Base-by-base conservation (phyloP, 129 eudicot genomes). In the Flaveria brownii region DNA sequence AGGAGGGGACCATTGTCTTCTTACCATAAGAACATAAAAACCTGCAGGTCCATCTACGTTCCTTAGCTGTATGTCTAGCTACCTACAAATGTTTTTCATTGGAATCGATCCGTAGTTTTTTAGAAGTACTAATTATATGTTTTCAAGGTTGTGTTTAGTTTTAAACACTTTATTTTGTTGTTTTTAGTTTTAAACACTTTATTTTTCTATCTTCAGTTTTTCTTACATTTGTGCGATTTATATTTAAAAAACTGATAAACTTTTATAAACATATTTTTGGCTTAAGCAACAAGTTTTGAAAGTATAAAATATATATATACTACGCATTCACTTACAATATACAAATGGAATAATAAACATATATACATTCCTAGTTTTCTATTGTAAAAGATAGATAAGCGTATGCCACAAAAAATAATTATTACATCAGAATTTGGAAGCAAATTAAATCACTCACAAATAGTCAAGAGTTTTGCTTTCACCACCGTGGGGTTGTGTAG, bases 1-100 rank as follows among this genome's bases (percentile, higher is more conserved):
- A 70, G n/a, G 70, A 77, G 82, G 82, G 82, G 82, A 78, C 82
- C 82, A 78, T 23, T 68, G 59, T 77, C 56, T 5, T 55, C 69
- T 68, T 26, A 77, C 75, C 36, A 77, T 68, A 68, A 36, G n/a
- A 68, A 64, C 67, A 36, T 77, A 52, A 68, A 77, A 77, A 77
- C 69, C 46, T 78, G 76, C 82, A 57, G 82, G 76, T n/a, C 70
- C 76, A 78, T 78, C 61, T 78, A 57, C 75, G 45, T 69, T 57
- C 70, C 70, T 57, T 69, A 57, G 82, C 76, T 78, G 82, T 77
- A 70, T 59, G 16, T 69, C 28, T 45, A 55, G 62, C 70, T 78
- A 68, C 70, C 70, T 78, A 57, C 63, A 76, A 28, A 78, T 78
- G 76, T 77, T 69, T 77, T 60, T 69, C 18, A 18, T 78, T 6